phyloP scores from a whole-genome alignment of 1,284 basidiomycete species.

The Malassezia brasiliensis region DNA sequence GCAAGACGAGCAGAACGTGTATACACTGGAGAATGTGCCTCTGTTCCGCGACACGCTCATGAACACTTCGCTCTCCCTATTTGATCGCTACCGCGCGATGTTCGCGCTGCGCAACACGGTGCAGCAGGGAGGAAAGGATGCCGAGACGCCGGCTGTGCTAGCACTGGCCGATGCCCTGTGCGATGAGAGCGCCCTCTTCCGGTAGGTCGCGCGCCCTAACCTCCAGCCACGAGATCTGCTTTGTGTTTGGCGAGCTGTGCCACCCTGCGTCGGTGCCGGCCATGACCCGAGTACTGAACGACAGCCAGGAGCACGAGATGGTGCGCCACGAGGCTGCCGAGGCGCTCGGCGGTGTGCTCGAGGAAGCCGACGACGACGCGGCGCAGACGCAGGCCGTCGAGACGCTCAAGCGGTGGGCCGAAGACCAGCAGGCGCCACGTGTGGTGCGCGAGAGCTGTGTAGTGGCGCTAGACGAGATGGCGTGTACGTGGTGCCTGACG shows the following conservation, averaged over 20 bases:
- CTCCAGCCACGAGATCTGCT: conserved; percentile 29
- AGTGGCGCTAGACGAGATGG: conserved; percentile 68
- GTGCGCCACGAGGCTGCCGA: conserved; percentile 98
- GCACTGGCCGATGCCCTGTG: conserved; percentile 81
- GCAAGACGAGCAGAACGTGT: conserved; percentile 15
- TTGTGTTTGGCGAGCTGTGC: conserved; percentile 90
- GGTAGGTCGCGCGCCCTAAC: neutral
- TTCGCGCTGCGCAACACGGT: conserved; percentile 66
- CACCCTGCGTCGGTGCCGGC: conserved; percentile 79
- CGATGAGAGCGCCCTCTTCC: conserved; percentile 31
- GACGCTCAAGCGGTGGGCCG: conserved; percentile 75
- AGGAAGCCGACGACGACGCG: conserved; percentile 50
- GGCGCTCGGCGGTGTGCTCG: conserved; percentile 89
- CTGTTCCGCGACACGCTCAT: conserved; percentile 62
- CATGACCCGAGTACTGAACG: conserved; percentile 66
- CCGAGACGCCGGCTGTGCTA: conserved; percentile 59
- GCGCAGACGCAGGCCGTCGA: conserved; percentile 57
- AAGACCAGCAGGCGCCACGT: conserved; percentile 64
- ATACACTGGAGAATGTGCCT: conserved; percentile 49
- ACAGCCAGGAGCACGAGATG: conserved; percentile 79
- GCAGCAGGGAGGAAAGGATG: conserved; percentile 26
- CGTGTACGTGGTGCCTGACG: conserved; percentile 17
- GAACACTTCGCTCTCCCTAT: conserved; percentile 64
- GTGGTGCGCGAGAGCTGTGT: conserved; percentile 94
- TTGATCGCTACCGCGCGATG: conserved; percentile 95